phyloP scores from a whole-genome alignment of 345 rosid genomes.

The Salix caprea region DNA sequence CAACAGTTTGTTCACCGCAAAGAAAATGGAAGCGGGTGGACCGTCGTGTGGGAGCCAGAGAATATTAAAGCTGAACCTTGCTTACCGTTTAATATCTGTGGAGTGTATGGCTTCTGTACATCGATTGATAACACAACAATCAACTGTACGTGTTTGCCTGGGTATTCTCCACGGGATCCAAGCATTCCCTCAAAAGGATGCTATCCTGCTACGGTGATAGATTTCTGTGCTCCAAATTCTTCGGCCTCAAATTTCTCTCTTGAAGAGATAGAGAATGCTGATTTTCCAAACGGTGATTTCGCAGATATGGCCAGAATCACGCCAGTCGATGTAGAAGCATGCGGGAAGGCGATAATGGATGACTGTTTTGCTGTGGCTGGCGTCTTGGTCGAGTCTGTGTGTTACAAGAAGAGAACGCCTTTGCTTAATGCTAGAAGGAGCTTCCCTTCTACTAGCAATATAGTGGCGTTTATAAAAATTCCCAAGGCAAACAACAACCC shows the following conservation, averaged over 20 bases:
- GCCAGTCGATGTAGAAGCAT: slow-evolving; percentile 8
- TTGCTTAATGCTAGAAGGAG: slow-evolving; percentile 33
- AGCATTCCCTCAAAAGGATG: slow-evolving; percentile 31
- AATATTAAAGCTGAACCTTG: no score
- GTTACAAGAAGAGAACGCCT: slow-evolving; percentile 33
- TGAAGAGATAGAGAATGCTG: slow-evolving; percentile 17
- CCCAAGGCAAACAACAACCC: neutral
- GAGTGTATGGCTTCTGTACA: slow-evolving; percentile 29
- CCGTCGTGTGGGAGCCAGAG: slow-evolving; percentile 18
- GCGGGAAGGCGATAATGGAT: slow-evolving; percentile 17
- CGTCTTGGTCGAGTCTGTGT: slow-evolving; percentile 14
- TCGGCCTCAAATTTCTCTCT: slow-evolving; percentile 12
- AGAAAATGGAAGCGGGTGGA: slow-evolving; percentile 22
- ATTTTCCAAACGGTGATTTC: slow-evolving; percentile 11
- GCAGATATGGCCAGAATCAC: slow-evolving; percentile 18
- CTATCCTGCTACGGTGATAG: slow-evolving; percentile 25
- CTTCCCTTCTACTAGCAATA: slow-evolving; percentile 19
- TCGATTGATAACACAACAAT: slow-evolving; percentile 15
- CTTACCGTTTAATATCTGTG: no score
- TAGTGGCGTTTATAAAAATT: slow-evolving; percentile 28
- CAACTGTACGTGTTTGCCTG: slow-evolving; percentile 24
- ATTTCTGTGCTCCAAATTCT: slow-evolving; percentile 26
- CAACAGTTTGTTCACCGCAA: slow-evolving; percentile 23
- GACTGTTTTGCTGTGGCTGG: slow-evolving; percentile 33
- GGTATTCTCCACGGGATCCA: slow-evolving; percentile 30